Evolutionary conservation across 2,329 filamentous ascomycete species (phyloP), one percentile per base, ranked within the genome.

Genomic region (Raffaelea albimanens): DNA sequence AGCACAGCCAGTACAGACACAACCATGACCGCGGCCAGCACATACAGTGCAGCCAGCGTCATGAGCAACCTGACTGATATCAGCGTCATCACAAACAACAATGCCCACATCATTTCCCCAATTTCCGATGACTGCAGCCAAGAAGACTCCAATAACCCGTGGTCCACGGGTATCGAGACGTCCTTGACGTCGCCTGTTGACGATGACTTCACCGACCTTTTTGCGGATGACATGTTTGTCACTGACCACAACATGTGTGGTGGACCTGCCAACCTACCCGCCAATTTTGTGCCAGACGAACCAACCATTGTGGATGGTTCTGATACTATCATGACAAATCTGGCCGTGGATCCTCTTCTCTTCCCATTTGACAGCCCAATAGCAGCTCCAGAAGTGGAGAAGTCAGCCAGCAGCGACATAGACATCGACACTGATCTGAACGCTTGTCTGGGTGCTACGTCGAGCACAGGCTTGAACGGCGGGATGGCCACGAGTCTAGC

Each of bases 111-210:
- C 25, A 64, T 76, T 45, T 76, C 73, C 7, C 70, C 73, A 10
- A 58, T 69, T 34, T 75, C 73, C 7, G 25, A 29, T 9, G 64
- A 64, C 25, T 73, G 63, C 61, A 68, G 66, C 43, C 34, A 44
- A 3, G 59, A 58, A 29, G 25, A 13, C 25, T 29, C 25, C 5
- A 55, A 58, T 13, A 73, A 71, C 63, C 66, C 67, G 11, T 62
- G 64, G 53, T 59, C 56, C 16, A 64, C 66, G 10, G 66, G 61
- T 3, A 58, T 67, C 31, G 65, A 72, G 46, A 71, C 71, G 2
- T 61, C 60, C 46, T 58, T 73, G 54, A 69, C 69, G 5, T 74
- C 72, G 18, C 70, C 73, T 1, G 61, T 66, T 29, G 71, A 69
- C 36, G n/a, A n/a, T n/a, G 63, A 63, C 20, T 58, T 67, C 23